Evolutionary conservation across 2,329 filamentous ascomycete species (phyloP), one percentile per base, ranked within the genome.

Genomic region (Penicillium psychrosexuale): DNA sequence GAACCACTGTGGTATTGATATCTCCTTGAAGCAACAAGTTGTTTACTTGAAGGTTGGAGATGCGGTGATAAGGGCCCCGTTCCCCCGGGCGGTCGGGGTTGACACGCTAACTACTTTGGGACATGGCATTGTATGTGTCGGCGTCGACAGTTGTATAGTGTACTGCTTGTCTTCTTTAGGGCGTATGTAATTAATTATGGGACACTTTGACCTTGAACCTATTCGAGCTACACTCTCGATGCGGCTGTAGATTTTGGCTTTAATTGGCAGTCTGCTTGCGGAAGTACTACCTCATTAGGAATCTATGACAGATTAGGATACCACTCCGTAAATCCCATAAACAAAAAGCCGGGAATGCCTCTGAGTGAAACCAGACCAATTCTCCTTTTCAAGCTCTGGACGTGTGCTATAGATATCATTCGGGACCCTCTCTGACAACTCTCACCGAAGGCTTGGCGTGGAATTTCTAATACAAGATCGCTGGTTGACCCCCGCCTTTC

Each of bases 401-500:
- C 15, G 38, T 50, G 34, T 45, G 52, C 51, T 40, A 46, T 40
- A 51, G 9, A 38, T 19, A 17, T n/a, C 9, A 24, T 45, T 8
- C 15, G 8, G 15, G 42, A 30, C 15, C 27, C 37, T 39, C 52
- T 43, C 46, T 37, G 15, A 31, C 34, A 37, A 30, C 33, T 45
- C 49, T 64, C 60, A 64, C 62, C 62, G 62, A 47, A 60, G 60
- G 55, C 60, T 65, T 63, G 63, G 63, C 62, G 59, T 49, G 63
- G 55, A 48, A 58, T 53, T 56, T 59, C 60, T 56, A 64, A 62
- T 57, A 57, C 48, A 53, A 61, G 56, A 53, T 44, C 42, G 19
- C 53, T 49, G 53, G 45, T 49, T 51, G 47, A 52, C 61, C 60
- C 51, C 55, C 47, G 39, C 7, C 39, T 44, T 48, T 59, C 43